Evolutionary conservation across 192 early-diverging fungal species (phyloP).

Genomic region (Gryganskiella cystojenkinii): DNA sequence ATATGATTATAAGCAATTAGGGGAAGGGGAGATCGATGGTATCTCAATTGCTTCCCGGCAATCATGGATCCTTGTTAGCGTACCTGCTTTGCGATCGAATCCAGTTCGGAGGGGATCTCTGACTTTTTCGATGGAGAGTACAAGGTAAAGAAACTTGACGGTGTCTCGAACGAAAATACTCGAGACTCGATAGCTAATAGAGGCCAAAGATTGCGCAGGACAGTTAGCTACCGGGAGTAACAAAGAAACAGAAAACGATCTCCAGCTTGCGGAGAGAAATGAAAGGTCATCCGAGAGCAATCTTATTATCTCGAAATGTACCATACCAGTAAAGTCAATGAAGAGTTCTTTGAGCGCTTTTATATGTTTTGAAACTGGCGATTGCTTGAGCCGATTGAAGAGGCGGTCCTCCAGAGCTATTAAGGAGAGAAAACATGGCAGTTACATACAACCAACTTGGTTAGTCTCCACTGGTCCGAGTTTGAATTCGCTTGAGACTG

Average conservation of each 20-base stretch:
- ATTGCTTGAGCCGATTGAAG: slow-evolving; percentile 67
- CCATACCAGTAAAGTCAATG: slow-evolving; percentile 82
- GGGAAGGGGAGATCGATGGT: too few species aligned
- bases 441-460: not conserved
- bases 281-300: too few species aligned
- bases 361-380: slow-evolving; percentile 66
- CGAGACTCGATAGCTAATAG: slow-evolving; percentile 68
- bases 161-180: slow-evolving; percentile 78
- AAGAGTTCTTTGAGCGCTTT: slow-evolving; percentile 79
- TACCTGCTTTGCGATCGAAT: slow-evolving; percentile 67
- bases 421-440: not conserved
- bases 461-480: too few species aligned
- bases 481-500: not conserved
- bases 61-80: too few species aligned
- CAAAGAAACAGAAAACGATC: too few species aligned
- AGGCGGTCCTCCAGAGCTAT: slow-evolving; percentile 72
- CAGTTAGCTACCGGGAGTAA: too few species aligned
- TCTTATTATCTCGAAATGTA: not conserved
- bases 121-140: slow-evolving; percentile 66
- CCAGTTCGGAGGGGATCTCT: slow-evolving; percentile 56
- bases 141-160: slow-evolving; percentile 70
- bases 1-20: not conserved
- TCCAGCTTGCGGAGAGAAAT: too few species aligned
- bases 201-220: too few species aligned
- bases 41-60: too few species aligned